Evolutionary conservation across 805 yeast genomes (phyloP), one percentile per base, ranked within the genome.

Genomic region (Groenewaldozyma salmanticensis): DNA sequence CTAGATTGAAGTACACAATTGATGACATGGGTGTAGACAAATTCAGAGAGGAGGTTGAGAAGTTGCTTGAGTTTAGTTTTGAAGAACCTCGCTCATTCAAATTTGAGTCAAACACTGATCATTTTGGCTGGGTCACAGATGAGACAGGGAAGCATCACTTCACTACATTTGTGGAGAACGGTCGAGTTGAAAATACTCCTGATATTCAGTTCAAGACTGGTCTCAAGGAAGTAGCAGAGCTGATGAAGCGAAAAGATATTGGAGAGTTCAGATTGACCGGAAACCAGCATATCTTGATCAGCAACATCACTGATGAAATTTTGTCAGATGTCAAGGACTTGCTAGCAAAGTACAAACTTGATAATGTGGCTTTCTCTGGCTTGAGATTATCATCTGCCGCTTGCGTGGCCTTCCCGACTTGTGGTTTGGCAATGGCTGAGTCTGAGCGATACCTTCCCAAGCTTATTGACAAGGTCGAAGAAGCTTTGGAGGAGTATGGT

Each of bases 391-490:
- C 95, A 6, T 85, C 96, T 5, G 87, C 95, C 20, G 94, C 97
- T 0, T 90, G 97, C 75, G 97, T 90, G 44, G 96, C 96, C 2
- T 79, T 90, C 75, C 97, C 97, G 52, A 90, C 97, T 1, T 90
- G 97, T 76, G 97, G 97, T 52, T 74, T 90, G 57, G 97, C 97
- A 16, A 87, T 90, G 96, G 97, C 97, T 27, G 97, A 90, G 67
- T 81, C 94, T 42, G 97, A 90, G 68, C 79, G 97, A 59, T 81
- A 79, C 60, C 70, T 90, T 54, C 97, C 97, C 5, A 79, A 71
- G 38, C 71, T 90, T 53, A 75, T 90, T 51, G 62, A 80, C 48
- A 85, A 87, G 65, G 66, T 90, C 45, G 97, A 90, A 63, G 74
- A 68, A n/a, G 77, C 86, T 17, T 69, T 90, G 44, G 96, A 90